Conservation (phyloP, 352 stramenopile species). For the Globisporangium ultimum region DNA sequence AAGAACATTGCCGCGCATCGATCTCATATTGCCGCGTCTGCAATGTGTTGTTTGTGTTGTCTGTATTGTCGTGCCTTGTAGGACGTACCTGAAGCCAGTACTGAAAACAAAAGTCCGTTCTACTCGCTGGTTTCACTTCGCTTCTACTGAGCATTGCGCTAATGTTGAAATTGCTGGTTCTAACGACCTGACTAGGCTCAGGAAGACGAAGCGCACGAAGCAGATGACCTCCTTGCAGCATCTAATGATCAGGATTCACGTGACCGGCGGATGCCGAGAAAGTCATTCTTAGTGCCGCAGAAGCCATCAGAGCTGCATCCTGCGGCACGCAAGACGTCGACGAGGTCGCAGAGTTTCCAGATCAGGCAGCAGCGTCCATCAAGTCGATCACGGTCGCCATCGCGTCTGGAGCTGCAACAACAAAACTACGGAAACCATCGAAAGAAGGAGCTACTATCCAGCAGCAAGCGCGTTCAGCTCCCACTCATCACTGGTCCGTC, state of each 20-base stretch:
- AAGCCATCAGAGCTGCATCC: neutral
- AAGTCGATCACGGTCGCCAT: constrained; percentile 7
- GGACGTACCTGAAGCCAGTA: constrained; percentile 62
- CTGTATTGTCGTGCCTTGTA: constrained; percentile 13
- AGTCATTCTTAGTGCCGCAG: constrained; percentile 3
- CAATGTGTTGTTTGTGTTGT: neutral
- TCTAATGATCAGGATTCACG: neutral
- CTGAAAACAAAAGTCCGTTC: constrained; percentile 30
- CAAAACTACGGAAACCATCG: neutral
- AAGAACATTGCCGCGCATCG: too few species aligned
- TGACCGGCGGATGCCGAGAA: neutral
- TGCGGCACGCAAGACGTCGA: neutral
- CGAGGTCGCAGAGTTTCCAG: neutral
- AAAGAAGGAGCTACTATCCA: neutral
- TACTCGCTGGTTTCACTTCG: neutral
- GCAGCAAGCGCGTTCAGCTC: neutral
- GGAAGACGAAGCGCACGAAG: neutral
- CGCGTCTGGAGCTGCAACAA: constrained; percentile 2
- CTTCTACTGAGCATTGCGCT: neutral
- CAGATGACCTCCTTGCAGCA: neutral
- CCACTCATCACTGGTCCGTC: constrained; percentile 6
- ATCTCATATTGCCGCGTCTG: too few species aligned
- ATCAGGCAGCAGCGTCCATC: constrained; percentile 2
- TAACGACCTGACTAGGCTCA: neutral
- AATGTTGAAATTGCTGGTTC: neutral